phyloP scores from a whole-genome alignment of 1,139 yeast species.

The Diutina rugosa region DNA sequence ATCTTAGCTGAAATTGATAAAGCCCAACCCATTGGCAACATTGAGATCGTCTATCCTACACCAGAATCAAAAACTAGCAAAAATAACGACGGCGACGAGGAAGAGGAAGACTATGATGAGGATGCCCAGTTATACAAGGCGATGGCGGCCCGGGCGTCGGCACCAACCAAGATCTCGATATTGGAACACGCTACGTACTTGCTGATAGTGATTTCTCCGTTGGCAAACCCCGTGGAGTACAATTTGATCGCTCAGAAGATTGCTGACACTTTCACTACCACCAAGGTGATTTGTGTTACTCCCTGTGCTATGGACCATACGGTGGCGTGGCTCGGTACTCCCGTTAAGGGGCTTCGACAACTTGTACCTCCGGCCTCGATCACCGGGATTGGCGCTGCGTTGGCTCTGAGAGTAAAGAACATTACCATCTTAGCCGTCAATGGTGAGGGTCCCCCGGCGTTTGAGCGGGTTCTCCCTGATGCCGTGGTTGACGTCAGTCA shows the following conservation, averaged over 20 bases:
- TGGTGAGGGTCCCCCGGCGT: slow-evolving; percentile 1
- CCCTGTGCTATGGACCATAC: background rate
- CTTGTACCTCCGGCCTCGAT: background rate
- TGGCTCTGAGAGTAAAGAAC: background rate
- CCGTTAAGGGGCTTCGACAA: background rate
- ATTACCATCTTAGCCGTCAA: background rate
- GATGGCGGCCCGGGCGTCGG: background rate
- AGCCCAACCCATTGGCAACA: background rate
- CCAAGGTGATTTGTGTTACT: background rate
- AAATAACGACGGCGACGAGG: background rate
- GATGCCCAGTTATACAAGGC: background rate
- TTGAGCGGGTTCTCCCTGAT: background rate
- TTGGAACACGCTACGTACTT: background rate
- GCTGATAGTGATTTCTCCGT: background rate
- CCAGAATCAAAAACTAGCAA: too few species aligned
- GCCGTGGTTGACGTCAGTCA: background rate
- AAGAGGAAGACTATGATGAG: background rate
- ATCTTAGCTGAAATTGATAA: background rate
- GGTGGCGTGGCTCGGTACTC: background rate
- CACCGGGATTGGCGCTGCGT: background rate
- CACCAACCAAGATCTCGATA: background rate
- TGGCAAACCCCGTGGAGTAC: background rate
- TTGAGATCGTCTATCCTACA: background rate
- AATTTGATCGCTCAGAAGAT: background rate
- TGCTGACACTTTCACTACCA: background rate